Percentiles rank a stretch among this genome's conserved stretches.
Conservation (phyloP, 441 rosid species). For the Corymbia citriodora region DNA sequence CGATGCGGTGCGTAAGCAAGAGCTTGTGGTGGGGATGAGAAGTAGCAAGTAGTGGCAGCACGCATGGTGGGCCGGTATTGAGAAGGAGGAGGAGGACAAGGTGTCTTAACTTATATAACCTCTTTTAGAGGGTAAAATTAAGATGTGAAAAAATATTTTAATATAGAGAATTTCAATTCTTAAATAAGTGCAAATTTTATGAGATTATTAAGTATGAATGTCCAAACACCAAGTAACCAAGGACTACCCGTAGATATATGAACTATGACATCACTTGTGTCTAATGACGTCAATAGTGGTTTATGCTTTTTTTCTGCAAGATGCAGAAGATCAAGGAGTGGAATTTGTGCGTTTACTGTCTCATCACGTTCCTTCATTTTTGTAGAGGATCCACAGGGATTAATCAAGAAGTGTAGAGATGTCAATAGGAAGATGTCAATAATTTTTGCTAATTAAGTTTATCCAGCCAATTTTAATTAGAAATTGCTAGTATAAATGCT, state of each 20-base stretch:
- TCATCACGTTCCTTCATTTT: background rate
- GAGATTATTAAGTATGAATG: background rate
- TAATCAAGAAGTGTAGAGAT: background rate
- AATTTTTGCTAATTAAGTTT: rapidly evolving
- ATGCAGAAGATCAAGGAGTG: background rate
- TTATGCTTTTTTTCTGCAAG: background rate
- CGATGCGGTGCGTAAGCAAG: rapidly evolving
- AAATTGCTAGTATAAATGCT: rapidly evolving
- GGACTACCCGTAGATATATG: background rate
- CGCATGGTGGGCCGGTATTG: background rate
- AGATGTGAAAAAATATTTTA: background rate
- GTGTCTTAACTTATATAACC: background rate
- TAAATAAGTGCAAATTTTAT: background rate
- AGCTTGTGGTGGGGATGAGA: background rate
- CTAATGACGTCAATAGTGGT: background rate
- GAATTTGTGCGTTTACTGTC: background rate
- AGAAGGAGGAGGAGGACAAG: background rate
- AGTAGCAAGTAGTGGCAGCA: background rate
- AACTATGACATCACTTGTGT: background rate
- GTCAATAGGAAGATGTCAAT: background rate
- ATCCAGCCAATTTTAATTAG: rapidly evolving
- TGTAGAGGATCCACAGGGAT: background rate
- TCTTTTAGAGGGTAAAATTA: background rate
- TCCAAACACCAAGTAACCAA: too few species aligned
- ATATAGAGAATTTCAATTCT: background rate